Conservation (phyloP, 169 alveolate species). For the Perkinsus chesapeaki region DNA sequence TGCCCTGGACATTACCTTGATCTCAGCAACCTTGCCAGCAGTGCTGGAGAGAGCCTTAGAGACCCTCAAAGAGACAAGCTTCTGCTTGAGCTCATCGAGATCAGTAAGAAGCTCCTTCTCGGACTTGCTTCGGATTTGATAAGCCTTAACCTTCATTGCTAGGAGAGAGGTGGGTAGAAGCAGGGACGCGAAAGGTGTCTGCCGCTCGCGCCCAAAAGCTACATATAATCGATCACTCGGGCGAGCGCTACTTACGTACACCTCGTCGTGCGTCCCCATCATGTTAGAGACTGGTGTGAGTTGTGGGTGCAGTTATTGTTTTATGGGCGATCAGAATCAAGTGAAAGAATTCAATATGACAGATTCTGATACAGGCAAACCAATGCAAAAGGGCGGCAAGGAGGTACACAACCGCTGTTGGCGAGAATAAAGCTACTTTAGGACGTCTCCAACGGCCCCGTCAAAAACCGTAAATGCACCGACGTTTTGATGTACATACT, state of each 20-base stretch:
- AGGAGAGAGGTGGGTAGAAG: not conserved
- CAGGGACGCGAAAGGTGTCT: not conserved
- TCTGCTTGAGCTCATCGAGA: constrained; percentile 75
- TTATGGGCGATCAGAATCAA: not conserved
- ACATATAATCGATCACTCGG: not conserved
- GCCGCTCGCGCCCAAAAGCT: not conserved
- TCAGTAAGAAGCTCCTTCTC: constrained; percentile 65
- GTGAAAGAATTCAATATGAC: not conserved
- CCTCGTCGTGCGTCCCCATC: not conserved
- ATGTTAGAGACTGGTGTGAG: too few relatives aligned
- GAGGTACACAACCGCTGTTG: not conserved
- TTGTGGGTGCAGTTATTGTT: not conserved
- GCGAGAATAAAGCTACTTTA: not conserved
- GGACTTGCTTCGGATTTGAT: constrained; percentile 65
- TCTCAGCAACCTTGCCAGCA: not conserved
- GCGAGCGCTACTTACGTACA: not conserved
- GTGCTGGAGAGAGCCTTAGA: constrained; percentile 57
- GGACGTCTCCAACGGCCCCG: constrained; percentile 12
- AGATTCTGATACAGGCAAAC: not conserved
- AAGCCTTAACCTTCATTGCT: constrained; percentile 54
- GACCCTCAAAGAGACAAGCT: constrained; percentile 69
- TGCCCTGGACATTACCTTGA: not conserved
- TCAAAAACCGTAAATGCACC: constrained; percentile 10
- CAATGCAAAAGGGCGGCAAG: not conserved
- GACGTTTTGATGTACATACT: not conserved